Conservation (phyloP, 345 rosid species). For the Hibiscus tridactylites region DNA sequence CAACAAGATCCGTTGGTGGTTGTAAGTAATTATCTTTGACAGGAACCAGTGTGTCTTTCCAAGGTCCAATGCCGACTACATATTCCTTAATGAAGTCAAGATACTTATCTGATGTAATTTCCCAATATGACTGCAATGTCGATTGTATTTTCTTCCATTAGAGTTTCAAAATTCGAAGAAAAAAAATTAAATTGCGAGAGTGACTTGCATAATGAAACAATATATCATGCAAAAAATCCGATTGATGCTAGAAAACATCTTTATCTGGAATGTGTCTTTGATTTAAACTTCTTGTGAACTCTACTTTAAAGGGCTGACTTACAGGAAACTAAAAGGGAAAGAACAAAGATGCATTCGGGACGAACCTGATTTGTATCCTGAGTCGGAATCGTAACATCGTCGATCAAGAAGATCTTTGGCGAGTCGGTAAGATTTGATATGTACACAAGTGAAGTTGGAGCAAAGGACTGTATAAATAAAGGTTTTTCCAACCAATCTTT, state of each 20-base stretch:
- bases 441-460: slow-evolving; percentile 70
- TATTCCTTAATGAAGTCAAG: slow-evolving; percentile 65
- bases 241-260: too few relatives aligned
- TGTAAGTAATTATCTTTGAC: slow-evolving; percentile 42
- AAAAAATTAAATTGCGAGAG: not conserved
- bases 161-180: not conserved
- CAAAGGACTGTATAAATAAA: slow-evolving; percentile 85
- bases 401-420: slow-evolving; percentile 79
- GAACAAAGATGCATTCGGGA: not conserved
- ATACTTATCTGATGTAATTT: slow-evolving; percentile 73
- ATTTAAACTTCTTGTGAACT: too few relatives aligned
- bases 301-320: not conserved
- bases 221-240: too few relatives aligned
- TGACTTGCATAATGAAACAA: not conserved
- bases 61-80: slow-evolving; percentile 93
- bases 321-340: not conserved
- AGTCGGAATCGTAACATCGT: slow-evolving; percentile 51
- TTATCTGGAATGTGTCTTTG: not conserved
- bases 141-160: not conserved
- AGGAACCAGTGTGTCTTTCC: slow-evolving; percentile 93
- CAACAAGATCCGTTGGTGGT: slow-evolving; percentile 78
- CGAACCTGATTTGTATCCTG: slow-evolving; percentile 90
- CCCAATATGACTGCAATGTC: slow-evolving; percentile 64
- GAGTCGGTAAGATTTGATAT: slow-evolving; percentile 54
- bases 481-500: slow-evolving; percentile 77